phyloP scores from a whole-genome alignment of 106 monocot genomes.

The Amphibolis antarctica region DNA sequence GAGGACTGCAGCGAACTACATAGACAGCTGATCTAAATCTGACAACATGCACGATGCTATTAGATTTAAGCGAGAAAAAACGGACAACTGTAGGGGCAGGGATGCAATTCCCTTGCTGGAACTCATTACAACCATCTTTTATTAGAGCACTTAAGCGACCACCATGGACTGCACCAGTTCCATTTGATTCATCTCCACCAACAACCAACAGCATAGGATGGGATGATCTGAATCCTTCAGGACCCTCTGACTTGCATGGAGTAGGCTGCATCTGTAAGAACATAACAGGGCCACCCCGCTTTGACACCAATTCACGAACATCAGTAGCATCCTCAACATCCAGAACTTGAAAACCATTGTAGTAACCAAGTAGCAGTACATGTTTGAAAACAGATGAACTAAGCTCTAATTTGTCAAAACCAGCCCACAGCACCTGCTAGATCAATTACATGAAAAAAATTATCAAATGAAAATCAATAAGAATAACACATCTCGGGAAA shows the following conservation, averaged over 20 bases:
- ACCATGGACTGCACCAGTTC: conserved; percentile 73
- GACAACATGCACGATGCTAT: conserved; percentile 78
- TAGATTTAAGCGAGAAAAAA: conserved; percentile 89
- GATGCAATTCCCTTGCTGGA: conserved; percentile 37
- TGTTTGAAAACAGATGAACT: conserved; percentile 49
- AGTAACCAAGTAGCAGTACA: conserved; percentile 78
- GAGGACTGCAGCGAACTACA: conserved; percentile 89
- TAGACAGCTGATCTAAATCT: conserved; percentile 91
- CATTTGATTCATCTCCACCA: conserved; percentile 94
- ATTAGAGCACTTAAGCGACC: conserved; percentile 75
- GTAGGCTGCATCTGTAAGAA: conserved; percentile 87
- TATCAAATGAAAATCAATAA: not conserved
- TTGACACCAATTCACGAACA: conserved; percentile 92
- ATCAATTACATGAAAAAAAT: not conserved
- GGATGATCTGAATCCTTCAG: conserved; percentile 61
- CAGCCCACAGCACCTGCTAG: conserved; percentile 78
- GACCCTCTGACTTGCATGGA: conserved; percentile 37
- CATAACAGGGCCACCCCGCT: conserved; percentile 86
- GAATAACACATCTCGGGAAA: not conserved
- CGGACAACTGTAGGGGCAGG: conserved; percentile 82
- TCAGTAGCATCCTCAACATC: conserved; percentile 94
- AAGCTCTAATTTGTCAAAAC: conserved; percentile 81
- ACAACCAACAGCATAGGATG: conserved; percentile 90
- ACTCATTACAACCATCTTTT: conserved; percentile 42
- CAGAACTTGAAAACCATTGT: conserved; percentile 94